Evolutionary conservation across 805 yeast genomes (phyloP), one percentile per base, ranked within the genome.

Genomic region (Kurtzmaniella cleridarum): DNA sequence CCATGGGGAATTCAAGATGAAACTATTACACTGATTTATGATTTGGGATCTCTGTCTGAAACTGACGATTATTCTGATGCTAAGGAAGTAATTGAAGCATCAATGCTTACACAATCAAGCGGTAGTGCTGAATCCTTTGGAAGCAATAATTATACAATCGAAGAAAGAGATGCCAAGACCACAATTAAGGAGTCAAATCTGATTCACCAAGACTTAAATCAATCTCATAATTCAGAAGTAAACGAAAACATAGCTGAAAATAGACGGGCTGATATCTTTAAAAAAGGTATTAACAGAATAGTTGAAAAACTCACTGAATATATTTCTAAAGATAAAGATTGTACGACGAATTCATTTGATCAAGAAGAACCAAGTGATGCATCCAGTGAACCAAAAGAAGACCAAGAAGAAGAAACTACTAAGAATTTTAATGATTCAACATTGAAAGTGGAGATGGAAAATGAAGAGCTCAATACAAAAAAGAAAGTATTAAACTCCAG

Each of bases 131-230:
- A 15, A n/a, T 13, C 32, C 17, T 14, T 5, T n/a, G 32, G 14
- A 8, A 20, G 7, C n/a, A 27, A 15, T 6, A 17, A 24, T 6
- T 20, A 24, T 11, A 57, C 58, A 39, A 51, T 52, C 42, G 57
- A 57, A 39, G 45, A 44, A n/a, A 42, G 47, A n/a, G 49, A 43
- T 13, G 49, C 48, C 16, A 55, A 52, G 38, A 43, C 49, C 27
- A 47, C 52, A 29, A 57, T 53, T 36, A 51, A 57, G 7, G 54
- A 59, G 7, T 48, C n/a, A 27, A 20, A 34, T 30, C 11, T 11
- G 36, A 36, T 31, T 48, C 49, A 29, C 28, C 40, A 8, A 36
- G 39, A 2, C 32, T 41, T 31, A 43, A 36, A 24, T 42, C 46
- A 18, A 59, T 51, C 44, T 47, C 26, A 30, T 20, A 8, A 20